phyloP scores from a whole-genome alignment of 2,329 filamentous ascomycete species.

The Coniochaeta sp. region DNA sequence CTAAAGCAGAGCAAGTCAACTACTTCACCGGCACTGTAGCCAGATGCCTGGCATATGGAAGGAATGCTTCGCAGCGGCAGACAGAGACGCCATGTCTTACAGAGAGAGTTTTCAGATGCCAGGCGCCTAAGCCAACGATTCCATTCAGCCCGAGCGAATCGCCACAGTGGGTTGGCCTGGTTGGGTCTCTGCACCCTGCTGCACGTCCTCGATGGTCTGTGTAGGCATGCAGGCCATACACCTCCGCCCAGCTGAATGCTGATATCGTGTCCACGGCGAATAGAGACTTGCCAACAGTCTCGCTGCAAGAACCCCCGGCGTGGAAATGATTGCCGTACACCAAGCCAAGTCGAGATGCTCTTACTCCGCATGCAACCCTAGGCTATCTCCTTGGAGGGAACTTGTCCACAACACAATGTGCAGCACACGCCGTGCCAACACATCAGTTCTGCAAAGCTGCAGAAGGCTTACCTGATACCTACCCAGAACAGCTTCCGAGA shows the following conservation, averaged over 20 bases:
- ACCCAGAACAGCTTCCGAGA: background rate
- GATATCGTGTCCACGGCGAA: background rate
- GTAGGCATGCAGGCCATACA: background rate
- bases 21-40: background rate
- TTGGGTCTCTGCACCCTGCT: background rate
- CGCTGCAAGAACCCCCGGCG: background rate
- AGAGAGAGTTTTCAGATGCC: background rate
- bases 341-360: background rate
- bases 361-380: background rate
- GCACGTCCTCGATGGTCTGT: background rate
- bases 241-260: background rate
- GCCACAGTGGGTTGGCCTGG: background rate
- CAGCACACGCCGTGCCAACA: background rate
- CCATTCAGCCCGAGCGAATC: background rate
- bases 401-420: background rate
- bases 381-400: background rate
- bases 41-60: background rate
- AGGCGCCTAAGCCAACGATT: background rate
- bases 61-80: background rate
- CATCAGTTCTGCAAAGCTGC: background rate
- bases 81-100: background rate
- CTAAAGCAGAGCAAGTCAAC: background rate
- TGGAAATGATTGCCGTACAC: background rate
- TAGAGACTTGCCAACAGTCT: background rate
- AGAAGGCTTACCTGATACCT: background rate